Evolutionary conservation across 306 rosid species (phyloP), one percentile per base, ranked within the genome.

Genomic region (Prunus mume): DNA sequence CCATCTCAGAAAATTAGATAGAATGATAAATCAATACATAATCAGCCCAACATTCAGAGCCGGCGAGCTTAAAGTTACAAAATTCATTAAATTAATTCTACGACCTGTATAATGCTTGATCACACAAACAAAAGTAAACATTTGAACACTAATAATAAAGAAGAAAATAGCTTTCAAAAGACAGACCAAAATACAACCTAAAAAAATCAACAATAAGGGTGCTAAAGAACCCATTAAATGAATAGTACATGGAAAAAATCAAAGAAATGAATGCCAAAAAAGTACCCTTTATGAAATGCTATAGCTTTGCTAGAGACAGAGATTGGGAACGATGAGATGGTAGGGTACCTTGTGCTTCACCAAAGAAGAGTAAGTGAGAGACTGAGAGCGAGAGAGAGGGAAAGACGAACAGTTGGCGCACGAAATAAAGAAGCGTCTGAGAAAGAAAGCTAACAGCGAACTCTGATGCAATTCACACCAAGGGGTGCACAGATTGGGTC

Each of bases 321-420:
- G 73, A 64, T 38, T 65, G 84, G 50, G 47, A 25, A 41, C 25
- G 79, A 47, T 12, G 70, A 56, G 79, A 75, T 52, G 76, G 82
- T 13, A 58, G 65, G 79, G 87, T n/a, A 74, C 47, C 54, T 55
- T 60, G 9, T 6, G 43, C 38, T 49, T 55, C 74, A 27, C 64
- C 78, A 19, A 52, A 2, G 3, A 30, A 63, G 61, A 45, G 62
- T 11, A 50, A 41, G 77, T 5, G 54, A 9, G 32, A 4, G 51
- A 3, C 67, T 9, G 68, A 15, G 34, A 18, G 73, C 24, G 14
- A 17, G 47, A 12, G 69, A 24, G 30, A 27, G 80, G 57, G 77
- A 58, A 38, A 68, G 74, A 77, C 20, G 78, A 83, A 83, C 85
- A 81, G 87, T 81, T 81, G 30, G 74, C 76, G 80, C 79, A 81